These are phyloP conservation scores for Bonia amplexicaulis DNA, from an alignment of 176 grass and related monocot genomes.

Conservation along the genomic window DNA sequence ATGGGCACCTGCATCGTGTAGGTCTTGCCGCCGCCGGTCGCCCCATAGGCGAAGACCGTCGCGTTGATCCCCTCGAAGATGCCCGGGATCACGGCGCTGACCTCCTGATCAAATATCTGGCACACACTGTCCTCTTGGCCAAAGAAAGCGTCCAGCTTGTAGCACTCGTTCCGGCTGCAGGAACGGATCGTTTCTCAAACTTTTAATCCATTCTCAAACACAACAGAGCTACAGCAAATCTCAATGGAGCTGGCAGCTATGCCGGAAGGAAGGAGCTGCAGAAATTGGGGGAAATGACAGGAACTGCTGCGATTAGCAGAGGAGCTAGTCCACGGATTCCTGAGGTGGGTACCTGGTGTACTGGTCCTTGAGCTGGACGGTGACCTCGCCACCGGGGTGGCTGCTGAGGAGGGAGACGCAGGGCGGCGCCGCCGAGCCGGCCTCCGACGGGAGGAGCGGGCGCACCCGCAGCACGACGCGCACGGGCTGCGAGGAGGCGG, in stretches of 20 bases:
- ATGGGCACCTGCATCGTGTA: slow-evolving; percentile 70
- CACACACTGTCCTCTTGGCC: slow-evolving; percentile 38
- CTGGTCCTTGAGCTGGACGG: slow-evolving; percentile 75
- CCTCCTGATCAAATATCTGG: slow-evolving; percentile 72
- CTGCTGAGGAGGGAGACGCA: slow-evolving; percentile 53
- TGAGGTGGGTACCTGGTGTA: slow-evolving; percentile 49
- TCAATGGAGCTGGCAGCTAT: background rate
- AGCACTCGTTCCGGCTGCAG: slow-evolving; percentile 69
- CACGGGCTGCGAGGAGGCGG: slow-evolving; percentile 39
- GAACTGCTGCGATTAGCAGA: background rate
- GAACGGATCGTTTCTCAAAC: background rate
- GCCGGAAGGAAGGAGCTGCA: background rate
- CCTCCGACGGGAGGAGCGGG: slow-evolving; percentile 68
- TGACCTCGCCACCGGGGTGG: slow-evolving; percentile 41
- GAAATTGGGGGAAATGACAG: background rate
- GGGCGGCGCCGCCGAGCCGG: background rate
- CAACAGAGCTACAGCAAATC: background rate
- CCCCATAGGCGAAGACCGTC: slow-evolving; percentile 74
- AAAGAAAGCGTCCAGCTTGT: slow-evolving; percentile 80
- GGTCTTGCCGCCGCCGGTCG: slow-evolving; percentile 90
- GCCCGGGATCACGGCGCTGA: slow-evolving; percentile 50
- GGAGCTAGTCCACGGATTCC: background rate
- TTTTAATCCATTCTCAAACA: background rate
- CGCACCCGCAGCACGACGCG: slow-evolving; percentile 84
- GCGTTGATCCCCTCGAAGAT: slow-evolving; percentile 69